Conservation (phyloP, 2,329 filamentous ascomycete genomes). For the Botrytis fabae region DNA sequence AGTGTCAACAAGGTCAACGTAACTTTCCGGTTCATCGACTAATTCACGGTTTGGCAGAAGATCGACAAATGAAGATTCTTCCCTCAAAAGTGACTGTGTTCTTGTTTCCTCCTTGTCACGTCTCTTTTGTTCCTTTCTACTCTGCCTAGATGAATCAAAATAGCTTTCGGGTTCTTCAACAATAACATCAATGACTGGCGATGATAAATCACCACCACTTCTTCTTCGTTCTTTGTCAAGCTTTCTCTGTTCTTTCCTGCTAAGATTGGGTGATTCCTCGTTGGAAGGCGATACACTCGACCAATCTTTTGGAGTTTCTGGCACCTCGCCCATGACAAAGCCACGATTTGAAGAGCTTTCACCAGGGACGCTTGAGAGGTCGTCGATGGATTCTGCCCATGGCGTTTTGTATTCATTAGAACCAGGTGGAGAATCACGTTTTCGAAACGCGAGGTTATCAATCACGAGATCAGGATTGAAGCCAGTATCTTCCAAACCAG, state of each 20-base stretch:
- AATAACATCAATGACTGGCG: conserved; percentile 25
- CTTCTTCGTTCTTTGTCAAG: conserved; percentile 45
- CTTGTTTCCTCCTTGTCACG: conserved; percentile 46
- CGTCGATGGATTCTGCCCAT: conserved; percentile 50
- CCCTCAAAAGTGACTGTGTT: conserved; percentile 39
- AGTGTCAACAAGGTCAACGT: conserved; percentile 36
- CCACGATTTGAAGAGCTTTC: conserved; percentile 39
- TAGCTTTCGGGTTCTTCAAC: conserved; percentile 36
- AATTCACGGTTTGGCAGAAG: conserved; percentile 28
- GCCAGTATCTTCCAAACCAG: conserved; percentile 66
- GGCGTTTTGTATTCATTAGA: conserved; percentile 53
- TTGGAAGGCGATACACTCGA: conserved; percentile 40
- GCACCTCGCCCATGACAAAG: conserved; percentile 51
- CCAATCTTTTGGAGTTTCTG: conserved; percentile 46
- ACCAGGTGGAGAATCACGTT: conserved; percentile 63
- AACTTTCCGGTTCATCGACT: conserved; percentile 38
- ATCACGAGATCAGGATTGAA: conserved; percentile 72
- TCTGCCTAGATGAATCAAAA: conserved; percentile 41
- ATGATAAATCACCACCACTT: conserved; percentile 30
- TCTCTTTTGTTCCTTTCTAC: conserved; percentile 53
- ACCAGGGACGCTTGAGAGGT: conserved; percentile 40
- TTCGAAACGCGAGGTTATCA: conserved; percentile 62
- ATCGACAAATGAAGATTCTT: conserved; percentile 32
- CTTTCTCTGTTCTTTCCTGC: conserved; percentile 47
- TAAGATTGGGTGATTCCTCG: conserved; percentile 39